A percentile compares a stretch with the other conserved stretches of the same genome.
Conservation (phyloP, 2,329 filamentous ascomycete genomes). For the Phyllosticta paracitricarpa region DNA sequence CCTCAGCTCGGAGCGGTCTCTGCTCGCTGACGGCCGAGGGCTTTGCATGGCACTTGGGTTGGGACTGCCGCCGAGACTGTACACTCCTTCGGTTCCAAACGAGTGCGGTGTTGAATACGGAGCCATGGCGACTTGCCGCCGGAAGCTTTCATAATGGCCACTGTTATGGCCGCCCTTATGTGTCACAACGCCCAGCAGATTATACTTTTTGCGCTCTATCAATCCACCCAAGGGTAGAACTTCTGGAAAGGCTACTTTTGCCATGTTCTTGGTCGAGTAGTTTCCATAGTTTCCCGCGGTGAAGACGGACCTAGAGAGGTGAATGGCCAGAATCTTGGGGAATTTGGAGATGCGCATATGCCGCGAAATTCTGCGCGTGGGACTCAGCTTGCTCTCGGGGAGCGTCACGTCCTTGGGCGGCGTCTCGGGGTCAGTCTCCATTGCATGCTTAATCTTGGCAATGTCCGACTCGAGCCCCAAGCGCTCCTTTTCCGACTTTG, state of each 20-base stretch:
- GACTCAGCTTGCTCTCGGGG: conserved; percentile 63
- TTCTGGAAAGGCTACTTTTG: conserved; percentile 89
- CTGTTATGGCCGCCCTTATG: conserved; percentile 95
- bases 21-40: conserved; percentile 13
- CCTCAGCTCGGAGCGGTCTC: conserved; percentile 18
- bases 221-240: conserved; percentile 72
- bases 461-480: conserved; percentile 49
- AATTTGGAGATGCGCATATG: conserved; percentile 81
- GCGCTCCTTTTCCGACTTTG: conserved; percentile 27
- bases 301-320: conserved; percentile 88
- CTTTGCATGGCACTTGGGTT: conserved; percentile 33
- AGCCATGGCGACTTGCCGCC: conserved; percentile 67
- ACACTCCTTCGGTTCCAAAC: conserved; percentile 66
- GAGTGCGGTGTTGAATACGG: conserved; percentile 76
- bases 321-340: conserved; percentile 82
- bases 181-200: conserved; percentile 75
- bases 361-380: conserved; percentile 74
- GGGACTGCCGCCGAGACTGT: conserved; percentile 44
- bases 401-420: conserved; percentile 62
- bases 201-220: conserved; percentile 68
- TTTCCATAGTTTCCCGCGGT: conserved; percentile 59
- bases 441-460: conserved; percentile 54
- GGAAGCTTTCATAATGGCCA: conserved; percentile 94
- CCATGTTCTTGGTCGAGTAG: conserved; percentile 81
- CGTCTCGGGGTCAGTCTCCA: conserved; percentile 73